A percentile compares a stretch with the other conserved stretches of the same genome.
Evolutionary conservation across 495 filamentous ascomycete species (phyloP).

Genomic region (Lindgomyces ingoldianus): DNA sequence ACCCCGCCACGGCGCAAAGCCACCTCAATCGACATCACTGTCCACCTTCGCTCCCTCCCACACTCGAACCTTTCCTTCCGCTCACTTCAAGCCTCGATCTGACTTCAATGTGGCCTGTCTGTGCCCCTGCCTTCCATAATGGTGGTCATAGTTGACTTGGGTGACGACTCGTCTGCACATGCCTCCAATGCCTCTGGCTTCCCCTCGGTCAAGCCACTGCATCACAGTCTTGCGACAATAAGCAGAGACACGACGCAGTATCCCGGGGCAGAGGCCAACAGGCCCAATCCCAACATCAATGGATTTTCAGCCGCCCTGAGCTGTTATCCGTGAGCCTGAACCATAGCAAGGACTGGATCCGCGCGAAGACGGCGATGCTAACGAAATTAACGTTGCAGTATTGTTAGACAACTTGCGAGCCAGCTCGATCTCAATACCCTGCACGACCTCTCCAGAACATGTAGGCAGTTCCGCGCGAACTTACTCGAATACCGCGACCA

Average conservation of each 20-base stretch:
- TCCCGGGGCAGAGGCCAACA: slow-evolving; percentile 42
- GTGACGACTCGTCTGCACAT: slow-evolving; percentile 50
- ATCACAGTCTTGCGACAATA: slow-evolving; percentile 20
- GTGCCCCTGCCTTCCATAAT: slow-evolving; percentile 43
- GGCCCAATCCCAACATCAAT: slow-evolving; percentile 65
- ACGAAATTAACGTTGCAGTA: slow-evolving; percentile 53
- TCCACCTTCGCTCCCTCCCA: too few relatives aligned
- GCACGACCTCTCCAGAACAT: slow-evolving; percentile 75
- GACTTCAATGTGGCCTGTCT: slow-evolving; percentile 34
- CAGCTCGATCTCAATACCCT: slow-evolving; percentile 82
- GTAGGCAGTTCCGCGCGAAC: slow-evolving; percentile 73
- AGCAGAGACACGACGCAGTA: neutral
- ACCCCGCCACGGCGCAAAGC: slow-evolving; percentile 28
- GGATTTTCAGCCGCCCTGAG: slow-evolving; percentile 74
- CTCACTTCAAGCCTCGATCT: slow-evolving; percentile 2
- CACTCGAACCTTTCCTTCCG: slow-evolving; percentile 1
- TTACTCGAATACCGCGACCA: slow-evolving; percentile 73
- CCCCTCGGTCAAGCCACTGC: slow-evolving; percentile 24
- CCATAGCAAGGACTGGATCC: slow-evolving; percentile 21
- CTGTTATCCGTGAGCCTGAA: slow-evolving; percentile 78
- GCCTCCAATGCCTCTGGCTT: slow-evolving; percentile 25
- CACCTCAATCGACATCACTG: too few relatives aligned
- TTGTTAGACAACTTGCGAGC: slow-evolving; percentile 71
- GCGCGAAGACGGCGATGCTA: slow-evolving; percentile 23
- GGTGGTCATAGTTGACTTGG: slow-evolving; percentile 67